Percentiles rank a stretch among this genome's conserved stretches.
These are phyloP conservation scores for Stachybotrys chartarum DNA, from an alignment of 2,329 filamentous ascomycete genomes.

Conservation along the genomic window DNA sequence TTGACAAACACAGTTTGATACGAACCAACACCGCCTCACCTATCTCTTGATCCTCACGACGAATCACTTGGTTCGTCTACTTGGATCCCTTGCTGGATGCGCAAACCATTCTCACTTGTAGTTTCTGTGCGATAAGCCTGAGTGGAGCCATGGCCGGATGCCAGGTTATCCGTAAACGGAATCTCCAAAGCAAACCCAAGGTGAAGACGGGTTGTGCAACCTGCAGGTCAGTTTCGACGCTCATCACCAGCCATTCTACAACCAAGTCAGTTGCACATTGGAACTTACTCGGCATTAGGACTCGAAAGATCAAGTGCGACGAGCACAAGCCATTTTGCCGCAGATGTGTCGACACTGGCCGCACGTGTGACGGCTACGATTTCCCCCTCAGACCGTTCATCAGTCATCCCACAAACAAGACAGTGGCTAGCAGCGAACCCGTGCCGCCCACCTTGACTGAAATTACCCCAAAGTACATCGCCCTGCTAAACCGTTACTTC, in stretches of 20 bases:
- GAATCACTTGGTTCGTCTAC: conserved; percentile 7
- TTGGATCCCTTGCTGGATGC: conserved; percentile 3
- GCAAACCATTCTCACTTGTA: neutral
- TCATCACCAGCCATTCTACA: neutral
- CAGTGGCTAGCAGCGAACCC: neutral
- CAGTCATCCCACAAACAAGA: conserved; percentile 8
- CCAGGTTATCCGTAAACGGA: conserved; percentile 16
- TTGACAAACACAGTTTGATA: neutral
- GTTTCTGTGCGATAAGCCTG: too few relatives aligned
- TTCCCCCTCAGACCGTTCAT: conserved; percentile 25
- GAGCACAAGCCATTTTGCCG: conserved; percentile 26
- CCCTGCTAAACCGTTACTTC: conserved; percentile 28
- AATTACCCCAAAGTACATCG: conserved; percentile 18
- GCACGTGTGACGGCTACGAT: conserved; percentile 34
- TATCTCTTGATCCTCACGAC: neutral
- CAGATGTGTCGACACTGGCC: conserved; percentile 29
- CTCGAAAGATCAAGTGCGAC: conserved; percentile 30
- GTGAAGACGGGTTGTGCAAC: conserved; percentile 35
- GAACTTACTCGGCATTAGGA: conserved; percentile 17
- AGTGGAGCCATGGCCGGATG: conserved; percentile 12
- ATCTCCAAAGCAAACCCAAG: conserved; percentile 16
- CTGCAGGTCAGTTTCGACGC: conserved; percentile 29
- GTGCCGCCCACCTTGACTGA: conserved; percentile 10
- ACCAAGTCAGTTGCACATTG: conserved; percentile 1
- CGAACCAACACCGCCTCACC: neutral